phyloP scores from a whole-genome alignment of 2,329 filamentous ascomycete species.

The Exophiala sideris region DNA sequence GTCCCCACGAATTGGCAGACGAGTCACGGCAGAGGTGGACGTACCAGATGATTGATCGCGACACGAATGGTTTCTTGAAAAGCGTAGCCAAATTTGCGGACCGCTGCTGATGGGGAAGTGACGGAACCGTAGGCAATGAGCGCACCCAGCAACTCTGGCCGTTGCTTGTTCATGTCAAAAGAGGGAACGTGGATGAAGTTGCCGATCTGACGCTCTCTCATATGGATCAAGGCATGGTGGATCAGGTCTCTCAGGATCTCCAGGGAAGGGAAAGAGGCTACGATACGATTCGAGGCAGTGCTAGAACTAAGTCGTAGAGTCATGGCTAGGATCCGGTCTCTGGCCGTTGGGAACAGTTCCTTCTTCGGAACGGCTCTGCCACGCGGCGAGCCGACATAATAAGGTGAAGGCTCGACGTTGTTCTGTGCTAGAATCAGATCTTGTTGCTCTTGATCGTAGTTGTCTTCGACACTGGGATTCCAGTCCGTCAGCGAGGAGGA shows the following conservation, averaged over 20 bases:
- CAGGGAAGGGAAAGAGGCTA: conserved; percentile 40
- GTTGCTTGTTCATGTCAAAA: conserved; percentile 37
- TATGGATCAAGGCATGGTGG: conserved; percentile 35
- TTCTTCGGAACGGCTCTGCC: conserved; percentile 20
- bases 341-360: conserved; percentile 23
- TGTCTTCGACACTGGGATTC: conserved; percentile 30
- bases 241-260: conserved; percentile 40
- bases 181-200: conserved; percentile 40
- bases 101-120: conserved; percentile 35
- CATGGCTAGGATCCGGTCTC: conserved; percentile 63
- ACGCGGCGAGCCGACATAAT: no score
- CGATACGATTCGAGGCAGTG: conserved; percentile 38
- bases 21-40: neutral
- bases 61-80: conserved; percentile 39
- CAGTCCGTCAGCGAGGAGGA: conserved; percentile 20
- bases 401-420: conserved; percentile 27
- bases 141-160: conserved; percentile 38
- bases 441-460: conserved; percentile 30
- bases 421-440: conserved; percentile 31
- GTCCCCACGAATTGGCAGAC: neutral
- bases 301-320: conserved; percentile 34
- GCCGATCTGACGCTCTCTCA: conserved; percentile 29
- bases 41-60: conserved; percentile 24
- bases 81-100: conserved; percentile 42
- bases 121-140: conserved; percentile 40